Base-by-base conservation (phyloP, 1,139 yeast genomes). In the Yamadazyma atlantica region DNA sequence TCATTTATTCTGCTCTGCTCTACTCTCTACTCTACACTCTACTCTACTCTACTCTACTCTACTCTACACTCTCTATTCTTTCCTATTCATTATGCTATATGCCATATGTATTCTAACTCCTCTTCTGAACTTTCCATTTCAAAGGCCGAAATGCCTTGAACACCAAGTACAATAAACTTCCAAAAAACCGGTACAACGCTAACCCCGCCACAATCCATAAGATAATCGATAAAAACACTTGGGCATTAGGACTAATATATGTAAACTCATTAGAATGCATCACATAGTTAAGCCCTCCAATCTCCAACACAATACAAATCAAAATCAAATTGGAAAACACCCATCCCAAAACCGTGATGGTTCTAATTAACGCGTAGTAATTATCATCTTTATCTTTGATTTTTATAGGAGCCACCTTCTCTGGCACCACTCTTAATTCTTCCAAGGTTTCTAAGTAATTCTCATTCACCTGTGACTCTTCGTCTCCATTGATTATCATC, bases 401-500 rank as follows among this genome's bases (percentile, higher is more conserved):
- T 54, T 51, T 54, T 29, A 55, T 49, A 18, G 48, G 44, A 18
- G 49, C 50, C 1, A 49, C 42, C 10, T 44, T 51, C 3, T 57
- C 58, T 10, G 58, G 60, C 7, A 57, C 49, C 0, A 58, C 49
- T 34, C 71, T 60, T 37, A 82, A 65, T 8, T 66, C 63, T 36
- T 75, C 76, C 46, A 80, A 64, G 29, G 74, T 74, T 35, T 66
- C 63, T 42, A 71, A 54, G 53, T 85, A 85, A 12, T 75, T 65
- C 24, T 73, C 76, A 52, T 85, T 85, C 40, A 83, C 73, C 48
- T 82, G 87, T 2, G 34, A 19, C 37, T 70, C 73, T 17, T 68
- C 71, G 4, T 77, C 74, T 3, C 85, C 85, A 3, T 90, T 90
- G 9, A 78, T 75, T 39, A 79, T 75, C 62, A 79, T 80, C 29